Evolutionary conservation across 345 rosid species (phyloP).

Genomic region (Erodium maritimum): DNA sequence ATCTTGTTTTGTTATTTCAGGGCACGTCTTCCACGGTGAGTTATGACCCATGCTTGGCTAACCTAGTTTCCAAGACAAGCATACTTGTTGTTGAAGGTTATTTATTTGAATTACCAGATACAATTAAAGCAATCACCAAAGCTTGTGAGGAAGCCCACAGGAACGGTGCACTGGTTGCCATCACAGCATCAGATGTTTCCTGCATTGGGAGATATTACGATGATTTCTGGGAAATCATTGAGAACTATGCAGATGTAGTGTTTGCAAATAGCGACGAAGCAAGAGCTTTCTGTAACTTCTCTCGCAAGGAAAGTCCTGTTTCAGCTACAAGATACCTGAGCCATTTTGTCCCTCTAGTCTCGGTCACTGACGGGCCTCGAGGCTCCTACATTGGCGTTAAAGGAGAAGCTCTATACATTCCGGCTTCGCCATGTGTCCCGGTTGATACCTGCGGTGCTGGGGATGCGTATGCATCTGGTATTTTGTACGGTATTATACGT

Average conservation of each 20-base stretch:
- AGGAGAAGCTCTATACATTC: constrained; percentile 88
- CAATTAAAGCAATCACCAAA: constrained; percentile 61
- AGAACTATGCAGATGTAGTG: constrained; percentile 64
- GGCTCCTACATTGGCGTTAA: constrained; percentile 89
- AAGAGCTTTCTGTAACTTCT: constrained; percentile 69
- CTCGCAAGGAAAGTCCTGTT: constrained; percentile 52
- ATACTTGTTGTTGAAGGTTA: constrained; percentile 86
- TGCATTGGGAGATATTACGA: constrained; percentile 88
- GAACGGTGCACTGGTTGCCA: constrained; percentile 71
- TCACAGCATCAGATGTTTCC: constrained; percentile 87
- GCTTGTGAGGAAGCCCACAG: constrained; percentile 83
- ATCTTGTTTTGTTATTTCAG: constrained; percentile 27
- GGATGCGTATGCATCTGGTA: constrained; percentile 89
- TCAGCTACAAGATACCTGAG: constrained; percentile 79
- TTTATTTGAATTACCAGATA: constrained; percentile 86
- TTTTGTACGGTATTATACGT: constrained; percentile 60
- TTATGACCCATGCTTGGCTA: constrained; percentile 67
- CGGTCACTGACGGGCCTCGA: constrained; percentile 75
- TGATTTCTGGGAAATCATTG: constrained; percentile 90
- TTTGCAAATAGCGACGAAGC: constrained; percentile 91
- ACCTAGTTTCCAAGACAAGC: constrained; percentile 56
- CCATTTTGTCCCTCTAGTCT: constrained; percentile 80
- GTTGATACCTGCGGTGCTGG: constrained; percentile 91
- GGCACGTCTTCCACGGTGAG: constrained; percentile 75
- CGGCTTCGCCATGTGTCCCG: constrained; percentile 74